phyloP scores from a whole-genome alignment of 257 asterid species.

The Henckelia pumila region DNA sequence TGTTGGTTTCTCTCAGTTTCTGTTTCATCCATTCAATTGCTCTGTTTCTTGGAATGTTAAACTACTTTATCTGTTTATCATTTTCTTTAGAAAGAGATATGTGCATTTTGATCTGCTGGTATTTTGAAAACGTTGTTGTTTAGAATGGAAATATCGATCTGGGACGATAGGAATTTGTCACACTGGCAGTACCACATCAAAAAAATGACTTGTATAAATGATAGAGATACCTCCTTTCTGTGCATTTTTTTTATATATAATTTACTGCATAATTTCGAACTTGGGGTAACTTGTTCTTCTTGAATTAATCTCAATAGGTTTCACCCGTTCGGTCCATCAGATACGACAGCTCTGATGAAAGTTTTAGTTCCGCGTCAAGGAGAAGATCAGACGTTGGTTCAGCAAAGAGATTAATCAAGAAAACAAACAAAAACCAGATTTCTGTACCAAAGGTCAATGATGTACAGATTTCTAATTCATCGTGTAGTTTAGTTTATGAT shows the following conservation, averaged over 20 bases:
- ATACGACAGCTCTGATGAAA: constrained; percentile 63
- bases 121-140: neutral
- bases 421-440: constrained; percentile 33
- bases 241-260: too few relatives aligned
- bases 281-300: constrained; percentile 18
- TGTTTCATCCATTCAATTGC: neutral
- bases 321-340: constrained; percentile 61
- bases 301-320: constrained; percentile 38
- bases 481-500: constrained; percentile 38
- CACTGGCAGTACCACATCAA: neutral
- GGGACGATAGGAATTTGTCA: neutral
- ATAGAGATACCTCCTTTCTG: too few relatives aligned
- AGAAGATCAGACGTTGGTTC: constrained; percentile 27
- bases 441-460: constrained; percentile 26
- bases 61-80: neutral
- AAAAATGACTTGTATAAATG: neutral
- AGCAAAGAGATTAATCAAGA: constrained; percentile 30
- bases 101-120: neutral
- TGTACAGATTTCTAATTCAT: constrained; percentile 28
- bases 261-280: neutral
- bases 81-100: neutral
- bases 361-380: constrained; percentile 31
- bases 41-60: neutral
- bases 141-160: neutral
- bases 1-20: constrained; percentile 32